Base-by-base conservation (phyloP, 2,329 filamentous ascomycete species). In the Byssothecium circinans region DNA sequence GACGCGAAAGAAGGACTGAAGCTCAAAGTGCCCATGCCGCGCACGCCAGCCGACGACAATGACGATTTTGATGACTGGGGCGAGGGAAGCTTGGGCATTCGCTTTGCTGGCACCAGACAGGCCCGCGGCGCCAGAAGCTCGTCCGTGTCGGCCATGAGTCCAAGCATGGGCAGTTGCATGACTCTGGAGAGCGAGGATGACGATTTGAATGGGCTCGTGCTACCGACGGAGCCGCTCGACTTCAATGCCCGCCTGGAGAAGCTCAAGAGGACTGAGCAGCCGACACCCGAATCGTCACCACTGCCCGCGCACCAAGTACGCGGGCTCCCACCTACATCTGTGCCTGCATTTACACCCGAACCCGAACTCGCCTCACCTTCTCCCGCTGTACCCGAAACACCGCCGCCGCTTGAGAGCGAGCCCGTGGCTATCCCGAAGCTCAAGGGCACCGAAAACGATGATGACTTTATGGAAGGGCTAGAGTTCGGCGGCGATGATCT, bases 101-200 rank as follows among this genome's bases (percentile, higher is more conserved):
- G 92, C 47, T 92, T 91, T 72, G 91, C 88, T 32, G 92, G 92
- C 36, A 96, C 90, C 12, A 82, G 85, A 56, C 84, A 89, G 60
- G 89, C 80, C n/a, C 84, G 83, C 33, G 91, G 89, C 40, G 85
- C 85, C 62, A 85, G 89, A 61, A 94, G 89, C 74, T 96, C 91
- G 1, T 92, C 90, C 15, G 84, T 87, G 29, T 96, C 91, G 32
- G 89, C 89, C 22, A 81, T 96, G 69, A 97, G 92, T 65, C 92
- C 94, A 12, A 97, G 91, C 68, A 82, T 95, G 46, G 89, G 91
- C 17, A 97, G 92, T 70, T 94, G 89, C 54, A 85, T 95, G 59
- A 96, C 91, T 1, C 82, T 84, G 8, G 94, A 96, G 74, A 97
- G 91, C 65, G 92, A 96, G 65, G 91, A 96, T 58, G 92, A 97